A percentile compares a stretch with the other conserved stretches of the same genome.
Evolutionary conservation across 495 filamentous ascomycete genomes (phyloP).

Genomic region (Penicillium psychrofluorescens): DNA sequence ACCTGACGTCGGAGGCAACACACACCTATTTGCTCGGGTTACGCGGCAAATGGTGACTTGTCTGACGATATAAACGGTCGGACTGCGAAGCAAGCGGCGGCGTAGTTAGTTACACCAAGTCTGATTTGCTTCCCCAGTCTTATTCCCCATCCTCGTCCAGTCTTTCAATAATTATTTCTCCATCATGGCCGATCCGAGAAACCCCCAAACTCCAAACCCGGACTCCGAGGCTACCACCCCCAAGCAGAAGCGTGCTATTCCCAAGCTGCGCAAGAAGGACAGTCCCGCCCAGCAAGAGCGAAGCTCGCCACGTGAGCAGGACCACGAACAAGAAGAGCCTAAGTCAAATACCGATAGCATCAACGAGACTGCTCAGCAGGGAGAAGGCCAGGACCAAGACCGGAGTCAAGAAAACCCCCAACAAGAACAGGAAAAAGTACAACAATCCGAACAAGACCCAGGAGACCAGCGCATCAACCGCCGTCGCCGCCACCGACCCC

Average conservation of each 20-base stretch:
- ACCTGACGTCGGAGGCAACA: no score
- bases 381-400: neutral
- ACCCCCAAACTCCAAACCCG: slow-evolving; percentile 14
- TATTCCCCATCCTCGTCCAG: slow-evolving; percentile 7
- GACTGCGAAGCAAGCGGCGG: no score
- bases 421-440: slow-evolving; percentile 4
- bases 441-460: slow-evolving; percentile 9
- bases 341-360: no score
- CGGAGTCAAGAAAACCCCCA: slow-evolving; percentile 6
- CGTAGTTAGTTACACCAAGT: no score
- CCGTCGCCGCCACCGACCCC: slow-evolving; percentile 21
- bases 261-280: slow-evolving; percentile 25
- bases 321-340: no score
- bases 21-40: no score
- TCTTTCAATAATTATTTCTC: slow-evolving; percentile 10
- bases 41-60: neutral
- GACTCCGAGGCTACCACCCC: slow-evolving; percentile 12
- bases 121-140: slow-evolving; percentile 3
- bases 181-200: slow-evolving; percentile 34
- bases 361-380: no score
- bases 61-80: neutral
- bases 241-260: slow-evolving; percentile 21
- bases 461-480: slow-evolving; percentile 10
- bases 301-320: slow-evolving; percentile 16
- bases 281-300: slow-evolving; percentile 26